Evolutionary conservation across 202 grass and related monocot genomes (phyloP).

Genomic region (Alloteropsis angusta): DNA sequence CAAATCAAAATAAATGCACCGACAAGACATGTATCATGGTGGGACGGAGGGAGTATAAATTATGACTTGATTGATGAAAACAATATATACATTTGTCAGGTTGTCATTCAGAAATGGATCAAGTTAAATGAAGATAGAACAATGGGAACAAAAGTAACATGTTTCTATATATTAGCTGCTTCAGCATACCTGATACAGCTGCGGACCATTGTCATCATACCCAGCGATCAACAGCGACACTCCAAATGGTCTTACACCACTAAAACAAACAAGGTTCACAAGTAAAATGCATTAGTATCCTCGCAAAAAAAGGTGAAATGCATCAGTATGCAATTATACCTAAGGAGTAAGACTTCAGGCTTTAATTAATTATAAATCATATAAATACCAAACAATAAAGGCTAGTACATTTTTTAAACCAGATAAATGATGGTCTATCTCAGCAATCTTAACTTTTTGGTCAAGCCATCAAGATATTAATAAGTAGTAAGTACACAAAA

Average conservation of each 20-base stretch:
- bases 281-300: background rate
- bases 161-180: background rate
- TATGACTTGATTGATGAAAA: background rate
- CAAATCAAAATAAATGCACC: too few relatives aligned
- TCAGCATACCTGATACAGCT: constrained; percentile 78
- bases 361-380: constrained; percentile 5
- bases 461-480: background rate
- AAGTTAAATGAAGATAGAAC: background rate
- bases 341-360: background rate
- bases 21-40: too few relatives aligned
- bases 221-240: constrained; percentile 89
- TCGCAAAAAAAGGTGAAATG: background rate
- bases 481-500: background rate
- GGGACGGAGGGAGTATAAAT: background rate
- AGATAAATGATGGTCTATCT: background rate
- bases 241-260: constrained; percentile 97
- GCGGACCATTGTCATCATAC: constrained; percentile 93
- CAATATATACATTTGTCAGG: background rate
- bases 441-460: background rate
- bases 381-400: background rate
- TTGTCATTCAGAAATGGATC: background rate
- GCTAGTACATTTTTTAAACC: background rate
- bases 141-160: background rate
- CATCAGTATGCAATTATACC: background rate
- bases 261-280: constrained; percentile 36